Evolutionary conservation across 148 eudicot genomes (phyloP).

Genomic region (Oxyria digyna): DNA sequence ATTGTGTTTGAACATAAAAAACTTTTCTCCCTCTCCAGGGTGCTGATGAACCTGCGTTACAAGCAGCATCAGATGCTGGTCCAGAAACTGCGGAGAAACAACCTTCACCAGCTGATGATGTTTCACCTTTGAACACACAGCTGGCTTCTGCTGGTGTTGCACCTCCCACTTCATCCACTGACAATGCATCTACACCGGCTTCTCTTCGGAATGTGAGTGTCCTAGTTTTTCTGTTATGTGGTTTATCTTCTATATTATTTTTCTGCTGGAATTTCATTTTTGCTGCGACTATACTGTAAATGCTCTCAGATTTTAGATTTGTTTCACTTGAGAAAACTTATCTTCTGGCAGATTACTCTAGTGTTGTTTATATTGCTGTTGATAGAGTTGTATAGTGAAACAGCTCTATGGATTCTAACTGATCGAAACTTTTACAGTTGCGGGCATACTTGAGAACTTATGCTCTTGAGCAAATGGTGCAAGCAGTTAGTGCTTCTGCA

Average conservation of each 20-base stretch:
- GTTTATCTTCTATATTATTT: not conserved
- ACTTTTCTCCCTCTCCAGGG: slow-evolving; percentile 24
- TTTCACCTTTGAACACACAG: slow-evolving; percentile 37
- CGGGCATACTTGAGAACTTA: slow-evolving; percentile 83
- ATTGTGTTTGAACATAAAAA: not conserved
- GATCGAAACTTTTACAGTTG: slow-evolving; percentile 29
- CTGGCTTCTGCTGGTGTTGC: slow-evolving; percentile 24
- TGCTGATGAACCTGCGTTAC: slow-evolving; percentile 42
- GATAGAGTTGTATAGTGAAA: not conserved
- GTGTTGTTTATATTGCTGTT: not conserved
- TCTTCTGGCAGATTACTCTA: not conserved
- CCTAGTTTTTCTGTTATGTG: not conserved
- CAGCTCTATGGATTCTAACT: not conserved
- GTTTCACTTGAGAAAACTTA: not conserved
- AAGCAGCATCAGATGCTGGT: slow-evolving; percentile 25
- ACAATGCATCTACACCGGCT: slow-evolving; percentile 52
- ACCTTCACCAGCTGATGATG: slow-evolving; percentile 25
- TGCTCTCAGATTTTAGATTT: not conserved
- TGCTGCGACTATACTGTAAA: not conserved
- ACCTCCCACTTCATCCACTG: slow-evolving; percentile 38
- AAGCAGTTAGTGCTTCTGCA: slow-evolving; percentile 89
- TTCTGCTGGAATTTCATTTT: not conserved
- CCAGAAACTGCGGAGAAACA: slow-evolving; percentile 31
- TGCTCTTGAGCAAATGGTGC: slow-evolving; percentile 97
- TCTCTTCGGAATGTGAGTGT: slow-evolving; percentile 74